Percentiles rank a stretch among this genome's conserved stretches.
Conservation (phyloP, 768 basidiomycete species). For the Tremella mesenterica region DNA sequence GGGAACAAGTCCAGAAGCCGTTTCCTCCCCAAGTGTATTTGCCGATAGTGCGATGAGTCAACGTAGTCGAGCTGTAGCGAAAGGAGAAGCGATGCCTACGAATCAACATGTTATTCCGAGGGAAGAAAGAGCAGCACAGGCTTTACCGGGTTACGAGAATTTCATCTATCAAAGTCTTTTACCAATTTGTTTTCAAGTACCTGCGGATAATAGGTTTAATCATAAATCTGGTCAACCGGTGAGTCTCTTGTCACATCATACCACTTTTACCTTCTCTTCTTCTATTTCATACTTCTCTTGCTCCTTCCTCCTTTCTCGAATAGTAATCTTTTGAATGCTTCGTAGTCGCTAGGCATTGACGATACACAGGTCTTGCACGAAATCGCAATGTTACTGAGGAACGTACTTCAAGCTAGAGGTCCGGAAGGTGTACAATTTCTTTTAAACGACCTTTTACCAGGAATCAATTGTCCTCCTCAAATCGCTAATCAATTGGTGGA, state of each 20-base stretch:
- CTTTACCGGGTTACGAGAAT: slow-evolving; percentile 78
- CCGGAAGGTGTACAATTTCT: slow-evolving; percentile 77
- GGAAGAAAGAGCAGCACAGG: slow-evolving; percentile 31
- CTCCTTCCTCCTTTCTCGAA: no score
- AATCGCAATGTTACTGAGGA: slow-evolving; percentile 74
- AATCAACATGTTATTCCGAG: slow-evolving; percentile 46
- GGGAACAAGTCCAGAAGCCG: slow-evolving; percentile 40
- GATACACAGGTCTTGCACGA: slow-evolving; percentile 69
- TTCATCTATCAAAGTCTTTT: slow-evolving; percentile 83
- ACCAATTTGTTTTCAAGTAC: slow-evolving; percentile 70
- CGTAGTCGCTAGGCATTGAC: no score
- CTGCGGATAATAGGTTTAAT: slow-evolving; percentile 71
- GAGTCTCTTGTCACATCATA: slow-evolving; percentile 37
- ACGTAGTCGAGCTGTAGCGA: slow-evolving; percentile 35
- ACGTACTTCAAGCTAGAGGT: slow-evolving; percentile 65
- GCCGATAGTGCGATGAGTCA: slow-evolving; percentile 46
- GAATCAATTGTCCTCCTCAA: slow-evolving; percentile 75
- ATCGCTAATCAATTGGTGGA: slow-evolving; percentile 60
- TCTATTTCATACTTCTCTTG: no score
- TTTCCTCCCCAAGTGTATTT: slow-evolving; percentile 27
- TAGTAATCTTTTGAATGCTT: background rate
- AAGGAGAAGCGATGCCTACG: slow-evolving; percentile 21
- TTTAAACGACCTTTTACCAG: slow-evolving; percentile 68
- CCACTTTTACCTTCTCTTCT: background rate
- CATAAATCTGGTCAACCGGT: slow-evolving; percentile 79